Evolutionary conservation across 2,329 filamentous ascomycete species (phyloP).

Genomic region (Fusarium clavum): DNA sequence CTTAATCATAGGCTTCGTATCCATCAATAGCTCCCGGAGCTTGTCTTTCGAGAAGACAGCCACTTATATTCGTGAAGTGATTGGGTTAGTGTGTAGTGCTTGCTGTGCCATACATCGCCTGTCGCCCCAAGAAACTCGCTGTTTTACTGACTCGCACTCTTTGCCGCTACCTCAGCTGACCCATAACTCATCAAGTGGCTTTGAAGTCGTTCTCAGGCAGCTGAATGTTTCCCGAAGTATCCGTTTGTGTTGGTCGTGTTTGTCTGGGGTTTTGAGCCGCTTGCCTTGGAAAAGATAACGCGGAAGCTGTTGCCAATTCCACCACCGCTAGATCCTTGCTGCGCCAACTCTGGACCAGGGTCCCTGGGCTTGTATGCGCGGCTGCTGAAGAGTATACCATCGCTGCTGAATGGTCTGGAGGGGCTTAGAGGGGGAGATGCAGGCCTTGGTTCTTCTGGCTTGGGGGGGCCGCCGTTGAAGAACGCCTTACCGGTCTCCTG

Average conservation of each 20-base stretch:
- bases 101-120: not conserved
- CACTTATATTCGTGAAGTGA: not conserved
- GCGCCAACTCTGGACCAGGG: not conserved
- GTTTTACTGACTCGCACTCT: not conserved
- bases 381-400: not conserved
- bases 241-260: not conserved
- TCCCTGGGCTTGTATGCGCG: not conserved
- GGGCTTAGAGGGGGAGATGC: not conserved
- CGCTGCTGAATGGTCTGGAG: not conserved
- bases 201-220: not conserved
- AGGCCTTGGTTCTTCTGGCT: not conserved
- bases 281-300: not conserved
- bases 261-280: not conserved
- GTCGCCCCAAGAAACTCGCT: not conserved
- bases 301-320: not conserved
- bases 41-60: not conserved
- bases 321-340: not conserved
- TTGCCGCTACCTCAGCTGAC: not conserved
- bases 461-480: not conserved
- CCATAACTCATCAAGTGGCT: not conserved
- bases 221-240: not conserved
- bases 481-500: not conserved
- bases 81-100: not conserved
- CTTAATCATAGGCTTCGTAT: not conserved
- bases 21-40: not conserved